These are phyloP conservation scores for Pichia sp. DNA, from an alignment of 1,139 yeast genomes.

Conservation along the genomic window DNA sequence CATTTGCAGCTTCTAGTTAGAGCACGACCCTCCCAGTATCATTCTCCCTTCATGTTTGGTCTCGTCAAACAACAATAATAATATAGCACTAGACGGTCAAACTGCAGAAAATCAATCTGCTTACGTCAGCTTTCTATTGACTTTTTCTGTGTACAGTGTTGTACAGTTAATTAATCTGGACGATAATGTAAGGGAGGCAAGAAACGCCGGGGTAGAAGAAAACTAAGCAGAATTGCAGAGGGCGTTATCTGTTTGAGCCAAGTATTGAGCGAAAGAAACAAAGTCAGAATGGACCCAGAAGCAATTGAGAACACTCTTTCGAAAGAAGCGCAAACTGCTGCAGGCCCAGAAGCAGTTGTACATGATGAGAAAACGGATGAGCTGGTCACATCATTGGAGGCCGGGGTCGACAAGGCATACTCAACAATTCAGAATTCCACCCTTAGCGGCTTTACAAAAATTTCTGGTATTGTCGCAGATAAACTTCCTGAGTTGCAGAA, in stretches of 20 bases:
- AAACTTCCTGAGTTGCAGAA: constrained; percentile 29
- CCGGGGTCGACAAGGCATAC: constrained; percentile 53
- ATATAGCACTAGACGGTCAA: too few relatives aligned
- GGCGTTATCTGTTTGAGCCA: background rate
- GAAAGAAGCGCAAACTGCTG: constrained; percentile 3
- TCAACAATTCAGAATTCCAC: constrained; percentile 42
- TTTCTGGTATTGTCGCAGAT: constrained; percentile 30
- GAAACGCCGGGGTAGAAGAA: background rate
- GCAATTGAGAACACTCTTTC: constrained; percentile 15
- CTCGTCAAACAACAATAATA: background rate
- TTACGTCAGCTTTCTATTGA: background rate
- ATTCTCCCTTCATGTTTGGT: background rate
- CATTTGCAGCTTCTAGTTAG: too few relatives aligned
- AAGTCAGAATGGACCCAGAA: constrained; percentile 17
- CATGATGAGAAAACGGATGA: constrained; percentile 41
- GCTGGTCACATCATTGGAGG: constrained; percentile 47
- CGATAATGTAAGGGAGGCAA: too few relatives aligned
- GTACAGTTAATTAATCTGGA: background rate
- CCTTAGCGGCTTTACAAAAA: constrained; percentile 36
- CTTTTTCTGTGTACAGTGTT: background rate
- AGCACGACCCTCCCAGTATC: too few relatives aligned
- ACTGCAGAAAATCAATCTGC: too few relatives aligned
- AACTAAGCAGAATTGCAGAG: background rate
- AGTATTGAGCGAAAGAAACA: background rate
- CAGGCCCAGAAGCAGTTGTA: constrained; percentile 7